These are phyloP conservation scores for Microcyclosporella mali DNA, from an alignment of 2,329 filamentous ascomycete genomes.

Conservation along the genomic window DNA sequence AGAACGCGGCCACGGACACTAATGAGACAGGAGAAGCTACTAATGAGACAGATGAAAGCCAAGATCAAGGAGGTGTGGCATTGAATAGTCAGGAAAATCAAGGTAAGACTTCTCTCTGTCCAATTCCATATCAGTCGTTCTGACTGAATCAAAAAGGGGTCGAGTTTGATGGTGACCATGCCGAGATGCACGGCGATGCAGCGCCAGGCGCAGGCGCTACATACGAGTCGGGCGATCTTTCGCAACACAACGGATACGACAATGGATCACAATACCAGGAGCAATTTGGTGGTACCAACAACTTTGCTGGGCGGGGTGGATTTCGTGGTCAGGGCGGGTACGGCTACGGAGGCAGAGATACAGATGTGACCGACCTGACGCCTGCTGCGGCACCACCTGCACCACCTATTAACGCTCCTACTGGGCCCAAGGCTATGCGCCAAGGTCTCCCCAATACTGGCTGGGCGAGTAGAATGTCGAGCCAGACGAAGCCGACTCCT, in stretches of 20 bases:
- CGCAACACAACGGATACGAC: constrained; percentile 25
- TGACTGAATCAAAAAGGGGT: neutral
- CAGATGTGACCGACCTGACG: constrained; percentile 23
- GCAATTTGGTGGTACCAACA: constrained; percentile 10
- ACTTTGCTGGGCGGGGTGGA: constrained; percentile 44
- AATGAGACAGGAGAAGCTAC: constrained; percentile 26
- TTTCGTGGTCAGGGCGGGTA: constrained; percentile 38
- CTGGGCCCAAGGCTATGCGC: constrained; percentile 89
- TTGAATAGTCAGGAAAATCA: constrained; percentile 5
- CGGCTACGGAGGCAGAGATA: constrained; percentile 16
- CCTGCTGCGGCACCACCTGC: constrained; percentile 28
- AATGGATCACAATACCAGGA: constrained; percentile 15
- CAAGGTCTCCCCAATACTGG: constrained; percentile 80
- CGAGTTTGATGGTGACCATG: neutral
- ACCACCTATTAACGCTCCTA: constrained; percentile 58
- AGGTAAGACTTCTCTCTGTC: constrained; percentile 8
- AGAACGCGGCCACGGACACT: constrained; percentile 29
- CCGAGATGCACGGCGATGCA: constrained; percentile 2
- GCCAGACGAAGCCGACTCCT: constrained; percentile 17
- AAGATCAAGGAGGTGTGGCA: constrained; percentile 8
- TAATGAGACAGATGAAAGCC: constrained; percentile 20
- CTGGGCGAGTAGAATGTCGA: constrained; percentile 54
- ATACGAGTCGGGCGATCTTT: neutral
- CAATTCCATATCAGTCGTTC: neutral
- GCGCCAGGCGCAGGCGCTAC: neutral